A percentile compares a stretch with the other conserved stretches of the same genome.
Conservation (phyloP, 768 basidiomycete genomes). For the Psilocybe sp. region DNA sequence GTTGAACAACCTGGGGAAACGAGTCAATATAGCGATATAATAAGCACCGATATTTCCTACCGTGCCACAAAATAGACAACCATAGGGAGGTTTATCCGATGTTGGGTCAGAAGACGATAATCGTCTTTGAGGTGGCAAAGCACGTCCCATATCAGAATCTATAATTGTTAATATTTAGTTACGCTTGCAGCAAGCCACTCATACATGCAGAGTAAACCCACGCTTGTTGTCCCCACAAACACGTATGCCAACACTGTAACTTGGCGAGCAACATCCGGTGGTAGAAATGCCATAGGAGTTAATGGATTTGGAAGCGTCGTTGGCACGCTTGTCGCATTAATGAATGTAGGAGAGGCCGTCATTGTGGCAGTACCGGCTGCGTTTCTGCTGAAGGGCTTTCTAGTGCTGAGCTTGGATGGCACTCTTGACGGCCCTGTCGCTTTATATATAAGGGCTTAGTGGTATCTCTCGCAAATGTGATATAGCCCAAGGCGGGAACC, state of each 20-base stretch:
- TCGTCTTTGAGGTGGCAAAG: conserved; percentile 7
- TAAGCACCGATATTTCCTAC: neutral
- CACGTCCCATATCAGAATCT: conserved; percentile 13
- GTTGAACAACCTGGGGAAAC: conserved; percentile 2
- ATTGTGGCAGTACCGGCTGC: too few relatives aligned
- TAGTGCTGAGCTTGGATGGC: too few relatives aligned
- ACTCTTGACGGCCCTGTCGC: too few relatives aligned
- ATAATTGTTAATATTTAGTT: neutral
- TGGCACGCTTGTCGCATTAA: too few relatives aligned
- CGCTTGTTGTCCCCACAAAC: conserved; percentile 5
- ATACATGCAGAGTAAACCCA: neutral
- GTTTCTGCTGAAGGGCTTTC: too few relatives aligned
- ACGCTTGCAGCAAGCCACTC: neutral
- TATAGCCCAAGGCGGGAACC: too few relatives aligned
- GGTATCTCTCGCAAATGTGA: too few relatives aligned
- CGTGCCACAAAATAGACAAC: conserved; percentile 5
- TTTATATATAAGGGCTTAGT: too few relatives aligned
- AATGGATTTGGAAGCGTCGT: conserved; percentile 6
- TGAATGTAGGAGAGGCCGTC: too few relatives aligned
- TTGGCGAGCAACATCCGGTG: conserved; percentile 8
- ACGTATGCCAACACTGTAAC: conserved; percentile 4
- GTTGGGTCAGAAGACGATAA: conserved; percentile 3
- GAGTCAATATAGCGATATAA: neutral
- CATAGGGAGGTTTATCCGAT: conserved; percentile 2
- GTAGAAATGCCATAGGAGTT: conserved; percentile 14